Evolutionary conservation across 345 rosid species (phyloP).

Genomic region (Syzygium aromaticum): DNA sequence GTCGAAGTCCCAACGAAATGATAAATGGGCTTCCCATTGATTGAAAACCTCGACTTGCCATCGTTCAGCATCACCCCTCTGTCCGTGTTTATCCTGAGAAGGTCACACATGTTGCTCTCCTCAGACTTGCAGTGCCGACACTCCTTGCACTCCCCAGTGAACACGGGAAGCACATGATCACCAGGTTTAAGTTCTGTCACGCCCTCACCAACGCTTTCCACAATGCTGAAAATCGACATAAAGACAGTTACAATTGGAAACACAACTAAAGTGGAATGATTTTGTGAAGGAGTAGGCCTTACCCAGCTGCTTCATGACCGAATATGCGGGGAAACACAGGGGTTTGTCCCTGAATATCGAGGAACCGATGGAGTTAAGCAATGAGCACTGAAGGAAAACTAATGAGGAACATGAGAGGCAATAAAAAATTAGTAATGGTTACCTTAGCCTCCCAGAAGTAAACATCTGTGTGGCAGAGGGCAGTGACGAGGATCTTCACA

Average conservation of each 20-base stretch:
- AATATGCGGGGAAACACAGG: constrained; percentile 28
- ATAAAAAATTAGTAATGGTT: background rate
- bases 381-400: background rate
- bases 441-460: constrained; percentile 52
- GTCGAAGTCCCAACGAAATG: constrained; percentile 30
- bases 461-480: constrained; percentile 41
- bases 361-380: background rate
- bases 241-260: background rate
- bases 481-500: constrained; percentile 25
- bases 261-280: background rate
- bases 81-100: constrained; percentile 18
- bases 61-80: constrained; percentile 29
- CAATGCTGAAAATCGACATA: constrained; percentile 12
- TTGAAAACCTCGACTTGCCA: constrained; percentile 20
- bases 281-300: background rate
- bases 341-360: constrained; percentile 16
- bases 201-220: constrained; percentile 30
- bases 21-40: constrained; percentile 17
- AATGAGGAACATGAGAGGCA: background rate
- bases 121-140: constrained; percentile 28
- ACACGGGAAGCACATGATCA: constrained; percentile 37
- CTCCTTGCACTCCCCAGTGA: constrained; percentile 34
- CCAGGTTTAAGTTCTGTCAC: constrained; percentile 24
- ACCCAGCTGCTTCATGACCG: constrained; percentile 39
- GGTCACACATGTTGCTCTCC: constrained; percentile 32